Conservation (phyloP, 768 basidiomycete genomes). For the Leucocoprinus sp. region DNA sequence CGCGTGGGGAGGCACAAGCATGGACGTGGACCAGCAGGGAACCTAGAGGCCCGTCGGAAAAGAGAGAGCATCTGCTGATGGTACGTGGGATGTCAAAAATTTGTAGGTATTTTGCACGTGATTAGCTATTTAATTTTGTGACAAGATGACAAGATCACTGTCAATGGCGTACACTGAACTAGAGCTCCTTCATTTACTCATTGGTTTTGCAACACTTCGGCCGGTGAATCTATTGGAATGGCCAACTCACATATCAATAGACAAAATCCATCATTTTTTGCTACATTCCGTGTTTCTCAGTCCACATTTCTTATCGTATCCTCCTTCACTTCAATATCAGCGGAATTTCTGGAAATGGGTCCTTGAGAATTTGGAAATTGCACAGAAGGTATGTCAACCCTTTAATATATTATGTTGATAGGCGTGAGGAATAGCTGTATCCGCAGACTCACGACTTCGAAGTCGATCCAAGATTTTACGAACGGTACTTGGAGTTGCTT, state of each 20-base stretch:
- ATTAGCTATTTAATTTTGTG: no score
- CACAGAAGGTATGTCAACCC: not conserved
- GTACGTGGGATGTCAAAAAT: slow-evolving; percentile 18
- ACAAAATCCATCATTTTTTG: slow-evolving; percentile 45
- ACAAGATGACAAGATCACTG: not conserved
- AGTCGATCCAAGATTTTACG: slow-evolving; percentile 59
- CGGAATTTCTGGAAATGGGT: slow-evolving; percentile 68
- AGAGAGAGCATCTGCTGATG: slow-evolving; percentile 27
- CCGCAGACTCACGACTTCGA: slow-evolving; percentile 41
- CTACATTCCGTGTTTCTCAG: slow-evolving; percentile 42
- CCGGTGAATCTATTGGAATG: slow-evolving; percentile 34
- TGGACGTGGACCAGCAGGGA: slow-evolving; percentile 19
- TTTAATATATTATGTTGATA: not conserved
- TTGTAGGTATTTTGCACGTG: slow-evolving; percentile 27
- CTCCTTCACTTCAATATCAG: slow-evolving; percentile 60
- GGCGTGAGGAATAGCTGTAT: not conserved
- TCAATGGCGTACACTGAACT: not conserved
- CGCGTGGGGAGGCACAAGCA: slow-evolving; percentile 21
- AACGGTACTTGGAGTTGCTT: slow-evolving; percentile 46
- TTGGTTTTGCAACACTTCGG: slow-evolving; percentile 43
- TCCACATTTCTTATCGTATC: slow-evolving; percentile 45
- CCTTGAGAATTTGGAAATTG: slow-evolving; percentile 43
- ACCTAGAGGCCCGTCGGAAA: slow-evolving; percentile 22
- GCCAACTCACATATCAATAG: slow-evolving; percentile 30
- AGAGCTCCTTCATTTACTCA: slow-evolving; percentile 36